phyloP scores from a whole-genome alignment of 2,329 filamentous ascomycete species.

The Fusarium sp. region DNA sequence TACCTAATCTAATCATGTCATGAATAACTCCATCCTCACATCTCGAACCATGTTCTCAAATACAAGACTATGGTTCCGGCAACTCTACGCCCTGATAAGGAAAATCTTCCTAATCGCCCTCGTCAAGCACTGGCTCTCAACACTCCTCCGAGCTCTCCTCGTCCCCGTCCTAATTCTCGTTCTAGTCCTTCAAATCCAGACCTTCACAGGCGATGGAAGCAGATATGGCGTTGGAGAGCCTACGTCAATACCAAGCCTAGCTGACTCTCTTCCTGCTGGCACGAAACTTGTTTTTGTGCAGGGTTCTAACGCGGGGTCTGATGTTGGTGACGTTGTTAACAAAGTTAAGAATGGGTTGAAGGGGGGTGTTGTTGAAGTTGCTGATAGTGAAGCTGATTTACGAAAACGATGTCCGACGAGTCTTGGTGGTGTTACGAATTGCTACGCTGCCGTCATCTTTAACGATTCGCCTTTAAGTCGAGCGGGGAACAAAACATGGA shows the following conservation, averaged over 20 bases:
- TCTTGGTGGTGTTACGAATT: background rate
- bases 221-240: conserved; percentile 18
- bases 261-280: background rate
- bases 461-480: background rate
- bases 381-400: background rate
- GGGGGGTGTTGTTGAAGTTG: background rate
- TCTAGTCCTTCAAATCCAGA: conserved; percentile 16
- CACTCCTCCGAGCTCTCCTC: conserved; percentile 2
- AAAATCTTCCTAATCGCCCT: conserved; percentile 11
- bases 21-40: background rate
- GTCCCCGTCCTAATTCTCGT: conserved; percentile 10
- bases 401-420: conserved; percentile 1
- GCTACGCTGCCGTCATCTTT: conserved; percentile 14
- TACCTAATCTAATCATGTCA: background rate
- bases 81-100: conserved; percentile 5
- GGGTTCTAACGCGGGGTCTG: background rate
- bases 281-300: background rate
- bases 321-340: background rate
- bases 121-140: conserved; percentile 11
- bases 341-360: background rate
- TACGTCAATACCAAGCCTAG: background rate
- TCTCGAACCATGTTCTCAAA: conserved; percentile 5
- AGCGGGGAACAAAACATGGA: background rate
- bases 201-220: conserved; percentile 11
- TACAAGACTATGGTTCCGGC: conserved; percentile 8